Evolutionary conservation across 495 filamentous ascomycete species (phyloP).

Genomic region (Neurospora sp.): DNA sequence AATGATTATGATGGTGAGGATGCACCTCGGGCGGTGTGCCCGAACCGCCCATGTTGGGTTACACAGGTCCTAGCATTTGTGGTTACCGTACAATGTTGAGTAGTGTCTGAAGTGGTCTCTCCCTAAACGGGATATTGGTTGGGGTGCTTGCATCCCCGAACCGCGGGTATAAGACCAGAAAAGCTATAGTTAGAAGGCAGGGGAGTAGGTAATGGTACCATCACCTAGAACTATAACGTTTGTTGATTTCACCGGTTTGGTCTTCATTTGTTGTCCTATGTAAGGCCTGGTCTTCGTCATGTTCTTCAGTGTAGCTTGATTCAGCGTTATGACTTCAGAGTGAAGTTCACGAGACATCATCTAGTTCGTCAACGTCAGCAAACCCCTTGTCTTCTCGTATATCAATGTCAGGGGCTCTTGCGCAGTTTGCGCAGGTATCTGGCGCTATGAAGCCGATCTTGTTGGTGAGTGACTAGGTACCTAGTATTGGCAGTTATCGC

Average conservation of each 20-base stretch:
- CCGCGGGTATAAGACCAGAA: not conserved
- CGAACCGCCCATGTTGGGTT: not conserved
- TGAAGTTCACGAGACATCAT: not conserved
- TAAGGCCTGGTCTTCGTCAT: not conserved
- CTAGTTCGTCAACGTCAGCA: not conserved
- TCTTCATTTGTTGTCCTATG: not conserved
- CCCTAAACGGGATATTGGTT: not conserved
- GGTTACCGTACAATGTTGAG: not conserved
- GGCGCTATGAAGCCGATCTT: not conserved
- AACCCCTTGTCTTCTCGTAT: not conserved
- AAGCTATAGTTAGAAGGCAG: not conserved
- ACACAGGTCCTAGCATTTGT: not conserved
- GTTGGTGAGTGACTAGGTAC: not conserved
- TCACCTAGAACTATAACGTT: not conserved
- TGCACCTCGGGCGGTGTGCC: not conserved
- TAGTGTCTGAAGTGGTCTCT: not conserved
- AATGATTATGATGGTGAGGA: not conserved
- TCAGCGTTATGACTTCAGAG: not conserved
- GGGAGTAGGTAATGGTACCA: not conserved
- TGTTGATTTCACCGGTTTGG: not conserved
- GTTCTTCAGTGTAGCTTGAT: not conserved
- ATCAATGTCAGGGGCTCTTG: not conserved
- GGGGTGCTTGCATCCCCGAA: not conserved
- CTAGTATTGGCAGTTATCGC: not conserved
- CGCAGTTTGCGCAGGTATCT: not conserved